A percentile compares a stretch with the other conserved stretches of the same genome.
Conservation (phyloP, 768 basidiomycete genomes). For the Leucocoprinus birnbaumii region DNA sequence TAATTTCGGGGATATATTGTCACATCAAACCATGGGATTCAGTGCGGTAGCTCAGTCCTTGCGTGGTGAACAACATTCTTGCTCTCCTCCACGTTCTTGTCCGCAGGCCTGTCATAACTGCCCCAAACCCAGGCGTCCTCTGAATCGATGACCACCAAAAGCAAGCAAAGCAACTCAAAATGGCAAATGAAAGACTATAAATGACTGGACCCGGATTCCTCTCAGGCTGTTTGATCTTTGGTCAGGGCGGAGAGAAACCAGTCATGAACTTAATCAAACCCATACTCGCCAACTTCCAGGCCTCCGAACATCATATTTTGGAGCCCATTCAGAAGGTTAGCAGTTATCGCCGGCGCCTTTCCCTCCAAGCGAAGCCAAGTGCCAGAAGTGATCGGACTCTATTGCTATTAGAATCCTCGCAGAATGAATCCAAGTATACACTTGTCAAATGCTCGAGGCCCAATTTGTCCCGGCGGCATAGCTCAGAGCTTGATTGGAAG, state of each 20-base stretch:
- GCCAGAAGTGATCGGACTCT: not conserved
- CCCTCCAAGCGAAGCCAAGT: no score
- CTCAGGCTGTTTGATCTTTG: not conserved
- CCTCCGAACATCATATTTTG: not conserved
- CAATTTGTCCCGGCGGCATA: no score
- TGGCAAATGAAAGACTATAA: not conserved
- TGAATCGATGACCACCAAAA: not conserved
- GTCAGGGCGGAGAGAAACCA: not conserved
- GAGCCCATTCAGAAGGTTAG: not conserved
- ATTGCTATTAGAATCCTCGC: not conserved
- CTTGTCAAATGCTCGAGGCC: no score
- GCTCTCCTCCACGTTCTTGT: no score
- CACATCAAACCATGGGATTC: not conserved
- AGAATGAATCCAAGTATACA: no score
- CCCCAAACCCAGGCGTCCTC: not conserved
- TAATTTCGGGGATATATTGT: not conserved
- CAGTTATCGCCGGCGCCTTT: not conserved
- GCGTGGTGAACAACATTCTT: not conserved
- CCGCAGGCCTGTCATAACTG: no score
- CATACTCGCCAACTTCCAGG: not conserved
- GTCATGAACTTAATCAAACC: not conserved
- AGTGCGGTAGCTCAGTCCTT: no score
- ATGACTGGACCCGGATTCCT: constrained; percentile 1
- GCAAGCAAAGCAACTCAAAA: not conserved
- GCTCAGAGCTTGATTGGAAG: no score